A percentile compares a stretch with the other conserved stretches of the same genome.
phyloP scores from a whole-genome alignment of 2,329 filamentous ascomycete genomes.

The Niveomyces coronatus region DNA sequence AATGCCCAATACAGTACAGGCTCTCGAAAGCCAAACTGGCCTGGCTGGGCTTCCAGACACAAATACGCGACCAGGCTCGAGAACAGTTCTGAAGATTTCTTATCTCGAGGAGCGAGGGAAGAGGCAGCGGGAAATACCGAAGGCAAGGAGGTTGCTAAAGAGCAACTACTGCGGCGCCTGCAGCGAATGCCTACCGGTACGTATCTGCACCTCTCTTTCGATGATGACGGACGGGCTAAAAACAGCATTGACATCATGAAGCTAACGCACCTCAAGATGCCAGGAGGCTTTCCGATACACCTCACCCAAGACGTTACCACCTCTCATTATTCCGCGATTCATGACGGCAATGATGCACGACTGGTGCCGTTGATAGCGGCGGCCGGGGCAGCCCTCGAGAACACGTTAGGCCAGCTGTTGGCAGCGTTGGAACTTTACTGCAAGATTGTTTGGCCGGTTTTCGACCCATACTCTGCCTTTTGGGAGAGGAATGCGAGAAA shows the following conservation, averaged over 20 bases:
- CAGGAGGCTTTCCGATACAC: constrained; percentile 20
- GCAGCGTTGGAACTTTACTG: constrained; percentile 22
- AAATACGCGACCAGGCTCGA: background rate
- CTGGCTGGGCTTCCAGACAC: no score
- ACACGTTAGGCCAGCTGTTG: background rate
- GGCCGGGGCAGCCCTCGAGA: background rate
- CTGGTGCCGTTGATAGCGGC: background rate
- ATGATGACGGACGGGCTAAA: no score
- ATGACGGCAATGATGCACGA: background rate
- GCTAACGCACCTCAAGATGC: constrained; percentile 12
- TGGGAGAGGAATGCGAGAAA: constrained; percentile 19
- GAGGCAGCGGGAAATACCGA: background rate
- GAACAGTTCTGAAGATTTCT: background rate
- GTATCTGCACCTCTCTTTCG: background rate
- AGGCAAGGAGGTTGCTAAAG: background rate
- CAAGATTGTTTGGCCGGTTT: constrained; percentile 27
- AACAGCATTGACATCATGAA: no score
- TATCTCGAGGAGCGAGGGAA: background rate
- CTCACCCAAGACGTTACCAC: constrained; percentile 18
- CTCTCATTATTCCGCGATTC: constrained; percentile 19
- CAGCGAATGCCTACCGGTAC: constrained; percentile 1
- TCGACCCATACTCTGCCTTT: constrained; percentile 26
- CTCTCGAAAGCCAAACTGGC: background rate
- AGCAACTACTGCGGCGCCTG: background rate
- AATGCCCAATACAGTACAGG: background rate